A percentile compares a stretch with the other conserved stretches of the same genome.
Evolutionary conservation across 495 filamentous ascomycete genomes (phyloP).

Genomic region (Acidiella bohemica): DNA sequence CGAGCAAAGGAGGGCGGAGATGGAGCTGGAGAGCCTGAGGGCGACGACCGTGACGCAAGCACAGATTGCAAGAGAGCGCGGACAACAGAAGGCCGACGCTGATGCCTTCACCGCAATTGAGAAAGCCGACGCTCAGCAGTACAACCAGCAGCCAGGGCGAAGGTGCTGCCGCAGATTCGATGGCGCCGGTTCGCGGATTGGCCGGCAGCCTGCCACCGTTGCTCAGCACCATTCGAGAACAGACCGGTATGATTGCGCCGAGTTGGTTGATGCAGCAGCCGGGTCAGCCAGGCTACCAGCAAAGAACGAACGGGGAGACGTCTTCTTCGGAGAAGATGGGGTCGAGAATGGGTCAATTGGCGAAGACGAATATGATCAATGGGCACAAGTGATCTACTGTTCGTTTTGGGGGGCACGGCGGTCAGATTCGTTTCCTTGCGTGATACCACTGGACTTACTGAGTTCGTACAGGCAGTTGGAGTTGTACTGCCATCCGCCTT

Average conservation of each 20-base stretch:
- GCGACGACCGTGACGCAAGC: conserved; percentile 66
- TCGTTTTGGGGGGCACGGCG: too few species aligned
- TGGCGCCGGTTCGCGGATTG: conserved; percentile 41
- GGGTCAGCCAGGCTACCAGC: too few species aligned
- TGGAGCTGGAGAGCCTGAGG: conserved; percentile 63
- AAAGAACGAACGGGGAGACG: too few species aligned
- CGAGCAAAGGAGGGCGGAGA: conserved; percentile 57
- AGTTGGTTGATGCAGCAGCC: conserved; percentile 49
- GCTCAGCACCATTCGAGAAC: conserved; percentile 68
- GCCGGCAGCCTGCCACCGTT: conserved; percentile 70
- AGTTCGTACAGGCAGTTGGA: too few species aligned
- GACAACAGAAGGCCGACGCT: conserved; percentile 63
- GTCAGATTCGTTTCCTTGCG: too few species aligned
- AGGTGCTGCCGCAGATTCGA: conserved; percentile 30
- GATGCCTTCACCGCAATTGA: conserved; percentile 35
- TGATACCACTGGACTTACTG: too few species aligned
- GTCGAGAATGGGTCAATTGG: too few species aligned
- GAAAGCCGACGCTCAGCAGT: conserved; percentile 22
- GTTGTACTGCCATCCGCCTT: too few species aligned
- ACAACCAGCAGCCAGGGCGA: conserved; percentile 24
- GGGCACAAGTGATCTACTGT: too few species aligned
- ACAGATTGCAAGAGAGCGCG: conserved; percentile 54
- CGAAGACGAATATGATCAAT: too few species aligned
- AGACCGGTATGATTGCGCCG: conserved; percentile 60
- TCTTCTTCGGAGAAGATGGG: too few species aligned